A percentile compares a stretch with the other conserved stretches of the same genome.
phyloP scores from a whole-genome alignment of 495 filamentous ascomycete species.

The Neurospora cerealis region DNA sequence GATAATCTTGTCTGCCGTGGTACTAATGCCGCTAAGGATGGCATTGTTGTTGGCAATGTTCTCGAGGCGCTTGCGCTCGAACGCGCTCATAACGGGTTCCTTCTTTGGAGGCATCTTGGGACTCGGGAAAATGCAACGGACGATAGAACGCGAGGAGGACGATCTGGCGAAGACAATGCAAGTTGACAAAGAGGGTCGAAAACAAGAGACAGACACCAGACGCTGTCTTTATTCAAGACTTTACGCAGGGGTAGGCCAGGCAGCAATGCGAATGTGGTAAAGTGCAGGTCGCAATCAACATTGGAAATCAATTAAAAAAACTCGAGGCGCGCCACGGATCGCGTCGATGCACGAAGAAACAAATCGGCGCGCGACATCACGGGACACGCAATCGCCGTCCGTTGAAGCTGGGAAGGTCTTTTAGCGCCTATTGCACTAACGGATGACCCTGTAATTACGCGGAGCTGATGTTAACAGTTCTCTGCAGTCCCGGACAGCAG shows the following conservation, averaged over 20 bases:
- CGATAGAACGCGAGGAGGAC: background rate
- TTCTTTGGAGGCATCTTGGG: constrained; percentile 17
- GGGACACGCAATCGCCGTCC: background rate
- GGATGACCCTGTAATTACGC: background rate
- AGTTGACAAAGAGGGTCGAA: background rate
- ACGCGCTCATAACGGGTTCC: constrained; percentile 36
- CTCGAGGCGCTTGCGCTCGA: constrained; percentile 43
- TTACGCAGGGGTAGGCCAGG: background rate
- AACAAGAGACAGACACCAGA: background rate
- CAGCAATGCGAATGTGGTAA: background rate
- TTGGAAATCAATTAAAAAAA: background rate
- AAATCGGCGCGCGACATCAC: background rate
- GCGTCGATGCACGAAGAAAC: background rate
- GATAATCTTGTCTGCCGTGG: constrained; percentile 26
- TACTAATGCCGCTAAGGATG: constrained; percentile 34
- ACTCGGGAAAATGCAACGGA: too few species aligned
- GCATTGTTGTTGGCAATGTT: constrained; percentile 47
- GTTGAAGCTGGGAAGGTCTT: background rate
- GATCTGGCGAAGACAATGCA: background rate
- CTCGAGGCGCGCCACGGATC: background rate
- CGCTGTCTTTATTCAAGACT: background rate
- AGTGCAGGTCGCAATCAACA: background rate
- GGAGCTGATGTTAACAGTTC: background rate
- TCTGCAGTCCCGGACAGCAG: background rate
- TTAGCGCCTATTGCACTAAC: background rate